Percentiles rank a stretch among this genome's conserved stretches.
These are phyloP conservation scores for Fusarium sp. DNA, from an alignment of 2,329 filamentous ascomycete genomes.

Conservation along the genomic window DNA sequence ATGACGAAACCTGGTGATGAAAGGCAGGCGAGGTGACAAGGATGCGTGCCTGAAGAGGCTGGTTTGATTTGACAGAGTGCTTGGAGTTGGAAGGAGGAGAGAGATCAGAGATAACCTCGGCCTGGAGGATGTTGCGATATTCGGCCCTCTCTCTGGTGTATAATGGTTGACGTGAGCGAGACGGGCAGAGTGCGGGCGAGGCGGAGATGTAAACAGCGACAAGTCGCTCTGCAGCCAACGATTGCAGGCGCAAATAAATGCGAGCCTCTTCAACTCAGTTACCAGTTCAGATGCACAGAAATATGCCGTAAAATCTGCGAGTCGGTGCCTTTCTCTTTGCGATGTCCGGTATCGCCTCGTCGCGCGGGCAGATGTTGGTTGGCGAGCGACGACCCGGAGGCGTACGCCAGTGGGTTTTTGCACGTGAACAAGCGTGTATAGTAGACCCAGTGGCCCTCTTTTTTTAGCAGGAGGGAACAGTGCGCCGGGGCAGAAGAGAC, in stretches of 20 bases:
- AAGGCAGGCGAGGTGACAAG: slow-evolving; percentile 10
- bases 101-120: neutral
- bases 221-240: neutral
- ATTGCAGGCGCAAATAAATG: neutral
- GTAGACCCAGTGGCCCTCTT: slow-evolving; percentile 17
- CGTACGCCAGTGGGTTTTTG: neutral
- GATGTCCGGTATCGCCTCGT: slow-evolving; percentile 18
- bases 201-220: too few species aligned
- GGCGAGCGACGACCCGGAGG: slow-evolving; percentile 45
- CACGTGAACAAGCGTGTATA: slow-evolving; percentile 12
- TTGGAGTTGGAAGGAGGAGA: neutral
- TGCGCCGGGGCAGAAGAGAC: neutral
- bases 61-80: neutral
- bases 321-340: neutral
- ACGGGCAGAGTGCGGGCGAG: slow-evolving; percentile 23
- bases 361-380: slow-evolving; percentile 14
- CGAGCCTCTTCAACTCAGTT: too few species aligned
- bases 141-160: neutral
- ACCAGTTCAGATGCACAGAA: too few species aligned
- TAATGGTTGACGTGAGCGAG: slow-evolving; percentile 25
- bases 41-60: slow-evolving; percentile 1
- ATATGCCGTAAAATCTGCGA: too few species aligned
- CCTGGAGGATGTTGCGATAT: neutral
- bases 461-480: neutral
- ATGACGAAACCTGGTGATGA: slow-evolving; percentile 35